phyloP scores from a whole-genome alignment of 805 yeast genomes.

The Komagataella pseudopastoris region DNA sequence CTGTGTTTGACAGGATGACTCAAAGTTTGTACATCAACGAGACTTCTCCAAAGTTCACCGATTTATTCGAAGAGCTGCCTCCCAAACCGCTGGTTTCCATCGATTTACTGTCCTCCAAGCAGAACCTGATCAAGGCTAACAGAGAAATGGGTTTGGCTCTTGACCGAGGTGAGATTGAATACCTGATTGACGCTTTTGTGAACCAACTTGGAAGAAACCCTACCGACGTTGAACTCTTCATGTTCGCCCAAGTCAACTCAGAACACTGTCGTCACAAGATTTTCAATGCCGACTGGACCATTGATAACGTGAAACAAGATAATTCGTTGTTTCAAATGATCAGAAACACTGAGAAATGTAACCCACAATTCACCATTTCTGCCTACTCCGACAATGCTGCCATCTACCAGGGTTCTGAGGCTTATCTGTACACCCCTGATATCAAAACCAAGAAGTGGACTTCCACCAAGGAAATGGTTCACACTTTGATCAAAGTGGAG shows the following conservation, averaged over 20 bases:
- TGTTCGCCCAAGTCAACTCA: slow-evolving; percentile 99
- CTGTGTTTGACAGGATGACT: slow-evolving; percentile 91
- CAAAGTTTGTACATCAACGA: slow-evolving; percentile 47
- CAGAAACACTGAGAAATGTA: slow-evolving; percentile 75
- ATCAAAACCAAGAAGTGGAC: slow-evolving; percentile 51
- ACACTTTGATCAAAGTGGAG: slow-evolving; percentile 89
- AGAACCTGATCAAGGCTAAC: slow-evolving; percentile 64
- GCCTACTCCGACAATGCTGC: slow-evolving; percentile 99
- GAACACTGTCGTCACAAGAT: slow-evolving; percentile 99
- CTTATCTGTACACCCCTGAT: slow-evolving; percentile 71
- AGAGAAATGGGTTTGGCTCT: slow-evolving; percentile 83
- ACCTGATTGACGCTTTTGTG: slow-evolving; percentile 72
- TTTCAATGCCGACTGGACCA: slow-evolving; percentile 96
- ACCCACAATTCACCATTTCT: slow-evolving; percentile 73
- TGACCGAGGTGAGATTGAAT: slow-evolving; percentile 86
- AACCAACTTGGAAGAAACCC: slow-evolving; percentile 74
- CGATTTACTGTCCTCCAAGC: slow-evolving; percentile 42
- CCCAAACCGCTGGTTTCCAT: slow-evolving; percentile 79
- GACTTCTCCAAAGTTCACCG: slow-evolving; percentile 49
- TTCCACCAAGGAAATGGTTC: slow-evolving; percentile 64
- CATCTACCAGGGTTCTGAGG: slow-evolving; percentile 75
- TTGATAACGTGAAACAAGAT: slow-evolving; percentile 69
- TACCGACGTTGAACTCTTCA: slow-evolving; percentile 93
- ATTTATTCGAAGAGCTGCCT: slow-evolving; percentile 60
- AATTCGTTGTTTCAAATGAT: slow-evolving; percentile 85